phyloP scores from a whole-genome alignment of 2,329 filamentous ascomycete genomes.

The Bipolaris victoriae region DNA sequence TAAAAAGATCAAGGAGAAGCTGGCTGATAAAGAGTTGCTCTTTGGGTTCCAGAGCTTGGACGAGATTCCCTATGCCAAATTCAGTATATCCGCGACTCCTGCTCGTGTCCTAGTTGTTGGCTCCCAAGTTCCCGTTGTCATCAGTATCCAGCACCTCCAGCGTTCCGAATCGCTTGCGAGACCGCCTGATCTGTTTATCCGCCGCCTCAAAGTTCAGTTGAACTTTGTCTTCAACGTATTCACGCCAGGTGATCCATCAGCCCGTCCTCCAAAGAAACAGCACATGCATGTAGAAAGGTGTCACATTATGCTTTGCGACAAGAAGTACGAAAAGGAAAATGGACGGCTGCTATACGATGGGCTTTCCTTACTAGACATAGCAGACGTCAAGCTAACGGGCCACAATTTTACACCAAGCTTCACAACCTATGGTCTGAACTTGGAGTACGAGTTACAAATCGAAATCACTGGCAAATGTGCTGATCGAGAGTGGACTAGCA shows the following conservation, averaged over 20 bases:
- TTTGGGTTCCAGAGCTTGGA: constrained; percentile 26
- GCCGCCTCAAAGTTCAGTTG: constrained; percentile 32
- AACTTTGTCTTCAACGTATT: constrained; percentile 21
- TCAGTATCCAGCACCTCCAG: constrained; percentile 33
- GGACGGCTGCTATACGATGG: constrained; percentile 27
- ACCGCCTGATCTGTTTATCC: constrained; percentile 33
- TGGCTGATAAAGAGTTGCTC: constrained; percentile 31
- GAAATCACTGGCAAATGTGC: constrained; percentile 37
- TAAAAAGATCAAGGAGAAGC: constrained; percentile 28
- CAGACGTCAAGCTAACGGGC: constrained; percentile 12
- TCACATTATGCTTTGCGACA: constrained; percentile 25
- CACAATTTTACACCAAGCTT: constrained; percentile 29
- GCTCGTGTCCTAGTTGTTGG: constrained; percentile 30
- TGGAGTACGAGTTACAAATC: constrained; percentile 34
- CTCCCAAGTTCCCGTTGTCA: constrained; percentile 18
- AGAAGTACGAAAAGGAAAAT: constrained; percentile 21
- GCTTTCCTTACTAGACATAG: constrained; percentile 19
- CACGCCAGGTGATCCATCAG: constrained; percentile 17
- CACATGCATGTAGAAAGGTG: constrained; percentile 12
- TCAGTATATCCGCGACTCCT: constrained; percentile 31
- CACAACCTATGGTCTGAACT: constrained; percentile 32
- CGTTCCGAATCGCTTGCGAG: constrained; percentile 31
- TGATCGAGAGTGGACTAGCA: constrained; percentile 28
- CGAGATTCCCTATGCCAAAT: constrained; percentile 31
- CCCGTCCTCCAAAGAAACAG: constrained; percentile 11